These are phyloP conservation scores for Excoecaria agallocha DNA, from an alignment of 345 rosid species.

Conservation along the genomic window DNA sequence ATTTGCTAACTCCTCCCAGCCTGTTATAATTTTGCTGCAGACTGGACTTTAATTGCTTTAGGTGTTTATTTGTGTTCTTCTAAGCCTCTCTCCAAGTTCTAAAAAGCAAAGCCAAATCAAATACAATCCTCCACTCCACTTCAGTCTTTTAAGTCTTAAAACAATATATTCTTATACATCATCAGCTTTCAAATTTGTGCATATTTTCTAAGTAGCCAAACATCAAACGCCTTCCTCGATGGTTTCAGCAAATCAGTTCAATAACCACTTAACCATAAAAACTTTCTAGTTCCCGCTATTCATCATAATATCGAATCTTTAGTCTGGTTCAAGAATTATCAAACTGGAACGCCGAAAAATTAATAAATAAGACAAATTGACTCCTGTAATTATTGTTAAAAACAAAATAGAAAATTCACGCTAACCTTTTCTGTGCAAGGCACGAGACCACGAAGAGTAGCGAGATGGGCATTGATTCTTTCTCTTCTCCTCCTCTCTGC, in stretches of 20 bases:
- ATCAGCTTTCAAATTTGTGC: not conserved
- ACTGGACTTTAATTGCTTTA: not conserved
- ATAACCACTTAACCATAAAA: not conserved
- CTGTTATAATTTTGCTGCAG: not conserved
- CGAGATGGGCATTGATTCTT: slow-evolving; percentile 51
- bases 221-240: not conserved
- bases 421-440: slow-evolving; percentile 48
- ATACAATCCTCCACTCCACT: not conserved
- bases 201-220: not conserved
- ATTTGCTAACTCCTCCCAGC: not conserved
- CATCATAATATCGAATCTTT: not conserved
- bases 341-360: not conserved
- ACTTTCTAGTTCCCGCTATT: not conserved
- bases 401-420: not conserved
- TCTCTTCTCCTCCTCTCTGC: slow-evolving; percentile 56
- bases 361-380: not conserved
- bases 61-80: not conserved
- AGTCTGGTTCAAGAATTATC: not conserved
- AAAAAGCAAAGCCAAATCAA: not conserved
- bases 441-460: slow-evolving; percentile 44
- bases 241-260: not conserved
- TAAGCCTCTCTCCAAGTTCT: no score
- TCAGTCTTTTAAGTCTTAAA: not conserved
- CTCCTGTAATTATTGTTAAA: not conserved
- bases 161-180: not conserved